Evolutionary conservation across 371 early-diverging fungal genomes (phyloP), one percentile per base, ranked within the genome.

Genomic region (Rhizopus microsporus): DNA sequence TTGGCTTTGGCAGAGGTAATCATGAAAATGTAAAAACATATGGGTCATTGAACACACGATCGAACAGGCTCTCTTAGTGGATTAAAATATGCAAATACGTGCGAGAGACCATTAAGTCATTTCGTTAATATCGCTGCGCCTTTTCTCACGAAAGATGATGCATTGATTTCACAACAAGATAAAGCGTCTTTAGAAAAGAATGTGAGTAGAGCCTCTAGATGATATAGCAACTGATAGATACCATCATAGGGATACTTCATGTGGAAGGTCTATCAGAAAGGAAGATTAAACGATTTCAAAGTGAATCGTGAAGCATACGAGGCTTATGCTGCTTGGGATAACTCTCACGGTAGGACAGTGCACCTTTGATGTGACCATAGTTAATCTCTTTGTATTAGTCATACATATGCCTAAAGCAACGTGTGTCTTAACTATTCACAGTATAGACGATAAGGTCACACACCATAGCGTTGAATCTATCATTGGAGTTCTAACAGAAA

Each of bases 371-470:
- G 44, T 4, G 33, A 6, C 3, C 23, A 48, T 23, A 37, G 35
- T 44, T 37, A 6, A 44, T 31, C 7, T 13, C 13, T 40, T 10
- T 42, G 30, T 3, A 30, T 46, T 48, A 82, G 84, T 80, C 7
- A 56, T 64, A 30, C 67, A 69, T 31, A 78, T 84, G 59, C 80
- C 85, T 0, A 57, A 71, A 15, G 69, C 76, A 57, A 82, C 79
- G 8, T 78, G 74, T 54, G 74, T 84, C 15, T 62, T 81, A 32
- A 74, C 81, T 29, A 65, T 67, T 43, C 83, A 84, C 67, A 83
- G 83, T 3, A 66, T 77, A 8, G 61, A 71, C 7, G 85, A 84
- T 51, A 55, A 49, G 48, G 84, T 81, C 76, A 50, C 29, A 46
- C 37, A 29, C 4, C 10, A 23, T 23, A 23, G 23, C 23, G 23